Evolutionary conservation across 495 filamentous ascomycete species (phyloP).

Genomic region (Podospora conica): DNA sequence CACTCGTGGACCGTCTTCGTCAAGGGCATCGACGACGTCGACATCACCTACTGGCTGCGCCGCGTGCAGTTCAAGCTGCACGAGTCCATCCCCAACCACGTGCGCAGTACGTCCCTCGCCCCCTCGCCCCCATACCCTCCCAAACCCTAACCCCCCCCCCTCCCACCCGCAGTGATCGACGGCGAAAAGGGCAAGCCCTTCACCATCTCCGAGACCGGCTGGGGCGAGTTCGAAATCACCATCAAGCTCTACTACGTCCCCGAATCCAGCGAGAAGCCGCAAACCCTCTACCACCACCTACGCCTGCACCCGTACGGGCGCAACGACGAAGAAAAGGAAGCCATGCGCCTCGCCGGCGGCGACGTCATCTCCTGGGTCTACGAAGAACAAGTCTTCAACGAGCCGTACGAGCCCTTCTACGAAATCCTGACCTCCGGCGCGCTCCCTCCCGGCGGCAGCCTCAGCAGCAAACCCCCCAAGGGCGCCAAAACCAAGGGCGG

Average conservation of each 20-base stretch:
- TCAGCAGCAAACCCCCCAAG: slow-evolving; percentile 29
- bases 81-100: slow-evolving; percentile 84
- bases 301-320: slow-evolving; percentile 83
- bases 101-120: slow-evolving; percentile 51
- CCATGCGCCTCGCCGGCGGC: slow-evolving; percentile 52
- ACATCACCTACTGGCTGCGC: slow-evolving; percentile 91
- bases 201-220: slow-evolving; percentile 84
- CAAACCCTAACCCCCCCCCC: background rate
- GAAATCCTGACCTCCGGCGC: slow-evolving; percentile 68
- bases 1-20: slow-evolving; percentile 95
- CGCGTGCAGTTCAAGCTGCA: slow-evolving; percentile 97
- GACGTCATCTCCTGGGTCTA: slow-evolving; percentile 69
- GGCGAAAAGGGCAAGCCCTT: slow-evolving; percentile 69
- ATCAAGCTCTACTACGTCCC: slow-evolving; percentile 87
- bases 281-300: slow-evolving; percentile 83
- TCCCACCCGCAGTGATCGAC: slow-evolving; percentile 36
- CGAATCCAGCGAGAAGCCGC: slow-evolving; percentile 80
- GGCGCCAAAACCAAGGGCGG: slow-evolving; percentile 18
- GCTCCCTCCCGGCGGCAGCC: slow-evolving; percentile 23
- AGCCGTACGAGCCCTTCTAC: slow-evolving; percentile 86
- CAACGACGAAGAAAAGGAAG: slow-evolving; percentile 66
- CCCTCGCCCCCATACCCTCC: background rate
- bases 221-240: slow-evolving; percentile 95
- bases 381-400: slow-evolving; percentile 93
- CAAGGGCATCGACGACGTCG: slow-evolving; percentile 72